phyloP scores from a whole-genome alignment of 129 eudicot genomes.

The Flaveria ramosissima region DNA sequence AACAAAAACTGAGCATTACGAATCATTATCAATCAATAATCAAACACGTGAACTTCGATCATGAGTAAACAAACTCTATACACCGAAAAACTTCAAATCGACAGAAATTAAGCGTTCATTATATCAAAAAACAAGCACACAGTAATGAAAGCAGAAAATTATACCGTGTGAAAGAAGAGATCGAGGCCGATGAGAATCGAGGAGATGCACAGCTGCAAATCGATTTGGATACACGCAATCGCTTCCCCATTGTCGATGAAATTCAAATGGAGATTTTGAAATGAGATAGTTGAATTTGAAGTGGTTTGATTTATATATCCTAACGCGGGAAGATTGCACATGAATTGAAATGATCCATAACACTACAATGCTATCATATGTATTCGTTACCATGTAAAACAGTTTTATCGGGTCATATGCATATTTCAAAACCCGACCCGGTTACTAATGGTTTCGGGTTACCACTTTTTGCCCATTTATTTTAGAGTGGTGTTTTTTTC shows the following conservation, averaged over 20 bases:
- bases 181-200: conserved; percentile 39
- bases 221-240: conserved; percentile 62
- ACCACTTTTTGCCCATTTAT: not conserved
- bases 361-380: not conserved
- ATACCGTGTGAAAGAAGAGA: conserved; percentile 62
- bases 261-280: conserved; percentile 22
- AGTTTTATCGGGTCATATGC: conserved; percentile 12
- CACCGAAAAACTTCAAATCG: not conserved
- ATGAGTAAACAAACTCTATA: conserved; percentile 3
- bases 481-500: no score
- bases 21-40: conserved; percentile 19
- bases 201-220: conserved; percentile 85
- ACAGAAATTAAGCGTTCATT: conserved; percentile 10
- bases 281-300: conserved; percentile 21
- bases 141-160: not conserved
- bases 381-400: conserved; percentile 4
- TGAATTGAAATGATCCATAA: not conserved
- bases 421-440: conserved; percentile 13
- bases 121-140: conserved; percentile 1
- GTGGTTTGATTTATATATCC: conserved; percentile 4
- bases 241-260: conserved; percentile 68
- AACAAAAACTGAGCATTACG: conserved; percentile 10
- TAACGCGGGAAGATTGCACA: conserved; percentile 36
- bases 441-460: not conserved
- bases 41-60: conserved; percentile 23